phyloP scores from a whole-genome alignment of 2,329 filamentous ascomycete genomes.

The Cordyceps javanica region DNA sequence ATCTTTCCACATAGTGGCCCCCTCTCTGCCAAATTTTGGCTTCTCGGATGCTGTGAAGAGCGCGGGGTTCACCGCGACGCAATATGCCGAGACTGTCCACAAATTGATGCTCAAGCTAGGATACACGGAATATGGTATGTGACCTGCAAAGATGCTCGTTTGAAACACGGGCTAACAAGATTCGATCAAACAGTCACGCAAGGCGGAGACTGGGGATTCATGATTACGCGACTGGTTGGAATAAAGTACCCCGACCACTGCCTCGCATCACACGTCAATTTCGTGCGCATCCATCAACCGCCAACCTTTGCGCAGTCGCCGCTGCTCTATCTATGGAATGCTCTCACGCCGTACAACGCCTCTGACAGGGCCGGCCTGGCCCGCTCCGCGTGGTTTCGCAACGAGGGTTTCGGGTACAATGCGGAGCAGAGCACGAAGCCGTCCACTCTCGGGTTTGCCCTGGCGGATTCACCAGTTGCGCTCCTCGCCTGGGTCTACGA shows the following conservation, averaged over 20 bases:
- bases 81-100: conserved; percentile 51
- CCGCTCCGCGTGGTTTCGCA: conserved; percentile 50
- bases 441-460: conserved; percentile 63
- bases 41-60: conserved; percentile 26
- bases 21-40: conserved; percentile 50
- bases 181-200: conserved; percentile 36
- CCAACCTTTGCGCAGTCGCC: conserved; percentile 41
- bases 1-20: conserved; percentile 51
- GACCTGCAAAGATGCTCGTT: background rate
- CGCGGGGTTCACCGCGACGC: conserved; percentile 24
- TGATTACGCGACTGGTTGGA: conserved; percentile 55
- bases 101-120: conserved; percentile 63
- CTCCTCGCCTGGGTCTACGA: conserved; percentile 76
- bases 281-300: conserved; percentile 46
- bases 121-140: conserved; percentile 34
- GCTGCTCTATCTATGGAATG: background rate
- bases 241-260: conserved; percentile 52
- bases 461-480: conserved; percentile 64
- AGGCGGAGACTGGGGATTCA: conserved; percentile 64
- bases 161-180: background rate
- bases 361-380: conserved; percentile 45
- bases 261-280: conserved; percentile 37
- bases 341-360: conserved; percentile 21
- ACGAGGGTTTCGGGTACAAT: conserved; percentile 39
- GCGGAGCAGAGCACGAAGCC: conserved; percentile 54